Conservation (phyloP, 2,329 filamentous ascomycete genomes). For the Fusarium haematococcum region DNA sequence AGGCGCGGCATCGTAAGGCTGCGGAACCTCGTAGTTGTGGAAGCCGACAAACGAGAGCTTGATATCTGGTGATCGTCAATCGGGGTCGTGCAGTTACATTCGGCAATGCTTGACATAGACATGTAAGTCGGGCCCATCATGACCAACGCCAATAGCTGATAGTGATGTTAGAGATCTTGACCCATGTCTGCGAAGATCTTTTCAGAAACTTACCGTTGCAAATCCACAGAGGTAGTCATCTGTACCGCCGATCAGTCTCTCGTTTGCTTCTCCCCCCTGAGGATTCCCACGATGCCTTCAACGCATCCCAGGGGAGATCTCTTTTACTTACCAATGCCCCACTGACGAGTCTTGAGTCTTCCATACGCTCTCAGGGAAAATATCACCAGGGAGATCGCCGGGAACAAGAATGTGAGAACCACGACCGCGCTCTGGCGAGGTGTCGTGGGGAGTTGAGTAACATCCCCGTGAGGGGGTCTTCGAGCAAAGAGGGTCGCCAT, state of each 20-base stretch:
- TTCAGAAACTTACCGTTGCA: constrained; percentile 13
- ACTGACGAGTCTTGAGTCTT: constrained; percentile 17
- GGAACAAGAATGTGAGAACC: constrained; percentile 18
- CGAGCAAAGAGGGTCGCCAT: constrained; percentile 17
- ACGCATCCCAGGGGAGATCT: background rate
- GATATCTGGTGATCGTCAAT: constrained; percentile 15
- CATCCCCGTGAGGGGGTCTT: constrained; percentile 11
- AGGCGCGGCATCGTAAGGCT: constrained; percentile 4
- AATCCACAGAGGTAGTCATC: constrained; percentile 23
- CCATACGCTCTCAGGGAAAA: constrained; percentile 17
- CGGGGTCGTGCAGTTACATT: background rate
- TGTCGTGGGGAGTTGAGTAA: constrained; percentile 6
- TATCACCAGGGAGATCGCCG: constrained; percentile 6
- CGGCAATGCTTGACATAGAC: constrained; percentile 14
- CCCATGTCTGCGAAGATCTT: background rate
- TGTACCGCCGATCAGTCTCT: constrained; percentile 8
- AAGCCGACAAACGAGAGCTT: constrained; percentile 21
- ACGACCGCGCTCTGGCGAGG: constrained; percentile 14
- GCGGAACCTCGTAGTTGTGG: constrained; percentile 14
- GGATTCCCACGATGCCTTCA: background rate
- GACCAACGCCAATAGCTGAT: constrained; percentile 18
- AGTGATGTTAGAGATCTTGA: background rate
- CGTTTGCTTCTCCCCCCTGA: background rate
- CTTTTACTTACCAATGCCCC: constrained; percentile 23
- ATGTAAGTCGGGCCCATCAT: constrained; percentile 23